These are phyloP conservation scores for Pestalotiopsis sp. DNA, from an alignment of 2,329 filamentous ascomycete species.

Conservation along the genomic window DNA sequence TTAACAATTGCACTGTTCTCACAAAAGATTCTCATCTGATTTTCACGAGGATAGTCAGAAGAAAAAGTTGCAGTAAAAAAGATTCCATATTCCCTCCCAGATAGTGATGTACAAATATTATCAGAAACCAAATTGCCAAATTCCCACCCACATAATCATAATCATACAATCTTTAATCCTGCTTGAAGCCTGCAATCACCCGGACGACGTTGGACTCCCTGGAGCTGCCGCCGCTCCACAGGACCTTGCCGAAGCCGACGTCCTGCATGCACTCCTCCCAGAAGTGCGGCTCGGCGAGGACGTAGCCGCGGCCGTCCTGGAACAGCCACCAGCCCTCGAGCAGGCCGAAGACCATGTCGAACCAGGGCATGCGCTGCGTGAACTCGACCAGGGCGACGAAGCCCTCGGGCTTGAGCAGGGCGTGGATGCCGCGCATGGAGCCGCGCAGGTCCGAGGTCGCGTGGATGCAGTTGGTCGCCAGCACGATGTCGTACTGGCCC, in stretches of 20 bases:
- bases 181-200: conserved; percentile 17
- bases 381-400: conserved; percentile 32
- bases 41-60: too few relatives aligned
- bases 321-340: conserved; percentile 39
- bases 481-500: conserved; percentile 31
- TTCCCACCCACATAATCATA: too few relatives aligned
- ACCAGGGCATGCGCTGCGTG: conserved; percentile 29
- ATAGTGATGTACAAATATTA: too few relatives aligned
- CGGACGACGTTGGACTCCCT: conserved; percentile 26
- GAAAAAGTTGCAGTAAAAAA: too few relatives aligned
- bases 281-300: conserved; percentile 21
- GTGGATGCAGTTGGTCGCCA: conserved; percentile 40
- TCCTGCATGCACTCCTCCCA: conserved; percentile 25
- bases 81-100: too few relatives aligned
- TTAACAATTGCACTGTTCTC: too few relatives aligned
- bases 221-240: conserved; percentile 25
- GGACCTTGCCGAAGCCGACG: conserved; percentile 26
- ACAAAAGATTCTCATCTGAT: too few relatives aligned
- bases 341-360: conserved; percentile 34
- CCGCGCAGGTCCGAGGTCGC: conserved; percentile 29
- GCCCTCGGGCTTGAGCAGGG: conserved; percentile 31
- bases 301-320: conserved; percentile 29
- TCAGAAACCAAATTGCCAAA: too few relatives aligned
- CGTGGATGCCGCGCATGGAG: conserved; percentile 27
- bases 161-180: not conserved